Conservation (phyloP, 2,329 filamentous ascomycete genomes). For the Hawksworthiomyces lignivorus region DNA sequence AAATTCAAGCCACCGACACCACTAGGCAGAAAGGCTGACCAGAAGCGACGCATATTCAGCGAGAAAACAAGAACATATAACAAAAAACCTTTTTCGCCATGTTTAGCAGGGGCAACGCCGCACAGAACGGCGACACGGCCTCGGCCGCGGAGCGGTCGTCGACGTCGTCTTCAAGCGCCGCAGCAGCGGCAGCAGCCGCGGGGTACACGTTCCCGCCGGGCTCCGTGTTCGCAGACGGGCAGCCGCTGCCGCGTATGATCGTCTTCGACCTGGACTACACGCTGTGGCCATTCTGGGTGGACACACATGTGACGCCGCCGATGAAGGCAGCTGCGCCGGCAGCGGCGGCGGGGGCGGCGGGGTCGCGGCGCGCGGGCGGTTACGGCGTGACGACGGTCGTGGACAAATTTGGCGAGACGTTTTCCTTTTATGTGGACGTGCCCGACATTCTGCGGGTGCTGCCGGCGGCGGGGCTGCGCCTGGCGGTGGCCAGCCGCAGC, state of each 20-base stretch:
- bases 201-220: background rate
- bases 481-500: conserved; percentile 77
- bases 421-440: conserved; percentile 63
- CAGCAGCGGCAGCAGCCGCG: background rate
- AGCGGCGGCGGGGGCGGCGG: background rate
- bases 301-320: conserved; percentile 78
- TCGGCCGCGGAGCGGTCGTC: too few species aligned
- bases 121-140: too few species aligned
- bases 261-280: conserved; percentile 98
- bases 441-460: conserved; percentile 59
- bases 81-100: too few species aligned
- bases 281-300: conserved; percentile 98
- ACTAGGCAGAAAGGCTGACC: too few species aligned
- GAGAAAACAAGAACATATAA: too few species aligned
- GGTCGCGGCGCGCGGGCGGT: background rate
- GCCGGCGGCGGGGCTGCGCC: conserved; percentile 33
- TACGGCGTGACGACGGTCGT: conserved; percentile 30
- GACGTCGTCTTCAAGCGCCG: too few species aligned
- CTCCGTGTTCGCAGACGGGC: conserved; percentile 41
- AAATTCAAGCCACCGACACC: too few species aligned
- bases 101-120: too few species aligned
- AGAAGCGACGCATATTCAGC: too few species aligned
- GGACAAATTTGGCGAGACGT: conserved; percentile 57
- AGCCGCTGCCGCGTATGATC: conserved; percentile 72
- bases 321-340: conserved; percentile 38